Conservation (phyloP, 1,284 basidiomycete species). For the Tilletiaria anomala region DNA sequence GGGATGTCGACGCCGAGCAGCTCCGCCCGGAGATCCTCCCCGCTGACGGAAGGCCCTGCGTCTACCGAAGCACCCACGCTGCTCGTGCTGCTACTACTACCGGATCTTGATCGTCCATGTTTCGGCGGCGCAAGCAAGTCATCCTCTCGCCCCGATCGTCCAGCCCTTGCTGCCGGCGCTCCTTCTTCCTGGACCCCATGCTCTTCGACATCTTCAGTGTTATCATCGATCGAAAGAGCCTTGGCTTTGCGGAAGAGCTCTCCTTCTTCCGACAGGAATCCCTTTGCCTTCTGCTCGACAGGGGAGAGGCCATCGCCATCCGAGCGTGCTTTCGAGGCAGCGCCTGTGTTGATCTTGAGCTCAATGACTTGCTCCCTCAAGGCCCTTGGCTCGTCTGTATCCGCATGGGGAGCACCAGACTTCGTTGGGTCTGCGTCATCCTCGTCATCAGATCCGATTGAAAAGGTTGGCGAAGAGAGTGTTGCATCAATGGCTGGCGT, state of each 20-base stretch:
- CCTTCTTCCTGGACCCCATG: no score
- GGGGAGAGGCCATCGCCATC: constrained; percentile 4
- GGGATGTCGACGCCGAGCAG: no score
- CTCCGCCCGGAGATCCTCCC: no score
- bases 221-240: constrained; percentile 2
- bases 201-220: no score
- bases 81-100: no score
- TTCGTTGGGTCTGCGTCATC: constrained; percentile 8
- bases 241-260: constrained; percentile 26
- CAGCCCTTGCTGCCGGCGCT: no score
- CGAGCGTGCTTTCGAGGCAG: background rate
- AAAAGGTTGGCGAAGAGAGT: constrained; percentile 20
- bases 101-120: no score
- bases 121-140: no score
- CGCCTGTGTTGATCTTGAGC: background rate
- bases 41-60: no score
- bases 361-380: constrained; percentile 1
- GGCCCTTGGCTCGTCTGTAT: background rate
- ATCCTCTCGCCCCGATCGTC: no score
- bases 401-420: background rate
- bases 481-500: no score
- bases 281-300: constrained; percentile 13
- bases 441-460: constrained; percentile 25
- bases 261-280: constrained; percentile 26
- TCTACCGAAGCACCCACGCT: no score